Percentiles rank a stretch among this genome's conserved stretches.
phyloP scores from a whole-genome alignment of 2,329 filamentous ascomycete genomes.

The Thielaviopsis populi region DNA sequence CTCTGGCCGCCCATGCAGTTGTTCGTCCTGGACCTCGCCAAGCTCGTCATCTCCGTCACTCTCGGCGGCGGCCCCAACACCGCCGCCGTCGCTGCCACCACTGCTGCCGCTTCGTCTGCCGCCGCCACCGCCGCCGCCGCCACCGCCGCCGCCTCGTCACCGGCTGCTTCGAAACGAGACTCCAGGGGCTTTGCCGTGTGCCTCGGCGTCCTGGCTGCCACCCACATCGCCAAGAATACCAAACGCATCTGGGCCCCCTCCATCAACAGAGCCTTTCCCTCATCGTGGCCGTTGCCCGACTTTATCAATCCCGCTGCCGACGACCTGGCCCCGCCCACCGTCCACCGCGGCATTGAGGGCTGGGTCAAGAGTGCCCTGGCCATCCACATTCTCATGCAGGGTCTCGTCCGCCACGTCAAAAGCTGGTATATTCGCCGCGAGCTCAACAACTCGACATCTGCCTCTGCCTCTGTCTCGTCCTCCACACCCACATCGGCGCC shows the following conservation, averaged over 20 bases:
- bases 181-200: constrained; percentile 28
- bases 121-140: constrained; percentile 25
- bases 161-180: constrained; percentile 42
- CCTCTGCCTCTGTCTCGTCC: constrained; percentile 16
- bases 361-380: constrained; percentile 56
- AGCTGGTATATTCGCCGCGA: constrained; percentile 52
- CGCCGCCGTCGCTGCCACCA: constrained; percentile 26
- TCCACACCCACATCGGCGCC: background rate
- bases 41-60: constrained; percentile 84
- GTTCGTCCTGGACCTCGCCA: constrained; percentile 75
- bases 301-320: constrained; percentile 12
- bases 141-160: background rate
- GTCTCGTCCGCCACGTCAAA: constrained; percentile 53
- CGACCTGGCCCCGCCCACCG: background rate
- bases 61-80: constrained; percentile 46
- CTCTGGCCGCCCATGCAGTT: constrained; percentile 78
- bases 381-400: constrained; percentile 62
- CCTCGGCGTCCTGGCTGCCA: constrained; percentile 5
- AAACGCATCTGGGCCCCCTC: constrained; percentile 14
- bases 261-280: constrained; percentile 7
- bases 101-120: constrained; percentile 25
- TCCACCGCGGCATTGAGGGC: constrained; percentile 5
- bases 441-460: constrained; percentile 30
- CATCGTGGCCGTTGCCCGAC: constrained; percentile 8
- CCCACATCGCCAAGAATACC: constrained; percentile 9